Evolutionary conservation across 2,329 filamentous ascomycete genomes (phyloP).

Genomic region (Penicillium expansum): DNA sequence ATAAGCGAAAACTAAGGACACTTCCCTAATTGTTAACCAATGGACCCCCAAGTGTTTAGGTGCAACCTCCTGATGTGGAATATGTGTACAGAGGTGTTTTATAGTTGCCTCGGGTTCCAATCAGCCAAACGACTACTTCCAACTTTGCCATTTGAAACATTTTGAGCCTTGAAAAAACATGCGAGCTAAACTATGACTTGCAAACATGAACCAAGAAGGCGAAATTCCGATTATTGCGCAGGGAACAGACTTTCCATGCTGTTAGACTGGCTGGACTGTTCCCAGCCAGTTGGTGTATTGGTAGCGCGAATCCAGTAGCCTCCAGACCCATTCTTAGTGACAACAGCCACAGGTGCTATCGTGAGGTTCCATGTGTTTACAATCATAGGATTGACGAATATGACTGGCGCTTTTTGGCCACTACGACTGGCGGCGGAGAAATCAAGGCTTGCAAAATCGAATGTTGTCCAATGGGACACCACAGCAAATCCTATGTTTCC

Average conservation of each 20-base stretch:
- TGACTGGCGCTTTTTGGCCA: not conserved
- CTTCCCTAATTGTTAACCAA: too few relatives aligned
- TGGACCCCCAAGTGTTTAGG: too few relatives aligned
- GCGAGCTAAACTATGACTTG: too few relatives aligned
- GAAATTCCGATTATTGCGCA: not conserved
- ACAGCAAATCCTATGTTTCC: not conserved
- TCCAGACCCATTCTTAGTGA: not conserved
- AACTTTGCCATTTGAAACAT: not conserved
- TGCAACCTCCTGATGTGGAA: too few relatives aligned
- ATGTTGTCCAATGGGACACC: not conserved
- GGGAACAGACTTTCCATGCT: not conserved
- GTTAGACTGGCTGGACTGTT: not conserved
- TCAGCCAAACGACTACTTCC: too few relatives aligned
- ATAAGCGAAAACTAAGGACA: too few relatives aligned
- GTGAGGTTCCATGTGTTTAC: not conserved
- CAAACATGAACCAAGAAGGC: not conserved
- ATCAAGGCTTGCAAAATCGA: not conserved
- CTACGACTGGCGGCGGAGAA: not conserved
- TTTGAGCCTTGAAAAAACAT: not conserved
- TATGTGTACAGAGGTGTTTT: too few relatives aligned
- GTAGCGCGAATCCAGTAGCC: not conserved
- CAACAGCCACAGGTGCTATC: not conserved
- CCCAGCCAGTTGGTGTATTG: not conserved
- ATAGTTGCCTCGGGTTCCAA: too few relatives aligned
- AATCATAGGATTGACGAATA: not conserved